These are phyloP conservation scores for Salix koriyanagi DNA, from an alignment of 345 rosid species.

Conservation along the genomic window DNA sequence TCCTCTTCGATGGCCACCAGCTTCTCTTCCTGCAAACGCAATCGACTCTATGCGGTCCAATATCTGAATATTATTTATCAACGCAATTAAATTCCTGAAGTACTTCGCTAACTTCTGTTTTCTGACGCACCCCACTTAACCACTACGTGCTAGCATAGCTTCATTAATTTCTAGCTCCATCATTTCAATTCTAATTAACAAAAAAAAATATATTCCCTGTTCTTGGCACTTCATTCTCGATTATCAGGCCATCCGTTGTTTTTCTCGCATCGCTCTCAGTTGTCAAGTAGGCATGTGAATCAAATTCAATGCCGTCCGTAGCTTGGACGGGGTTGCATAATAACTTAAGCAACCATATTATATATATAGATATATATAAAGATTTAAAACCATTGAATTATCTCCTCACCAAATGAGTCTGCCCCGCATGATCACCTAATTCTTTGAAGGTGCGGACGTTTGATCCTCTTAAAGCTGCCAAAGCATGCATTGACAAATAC, in stretches of 20 bases:
- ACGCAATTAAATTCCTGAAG: no score
- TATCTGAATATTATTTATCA: no score
- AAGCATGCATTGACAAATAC: background rate
- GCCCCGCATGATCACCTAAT: background rate
- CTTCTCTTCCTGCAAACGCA: no score
- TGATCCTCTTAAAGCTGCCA: background rate
- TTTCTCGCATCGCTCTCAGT: background rate
- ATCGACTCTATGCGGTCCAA: no score
- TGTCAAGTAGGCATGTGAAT: background rate
- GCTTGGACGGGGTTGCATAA: background rate
- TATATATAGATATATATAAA: no score
- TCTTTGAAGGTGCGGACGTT: background rate
- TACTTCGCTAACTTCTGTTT: no score
- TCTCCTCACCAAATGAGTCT: background rate
- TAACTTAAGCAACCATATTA: background rate
- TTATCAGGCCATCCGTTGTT: background rate
- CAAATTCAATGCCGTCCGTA: background rate
- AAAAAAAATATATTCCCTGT: background rate
- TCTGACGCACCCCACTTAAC: no score
- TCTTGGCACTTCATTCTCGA: background rate
- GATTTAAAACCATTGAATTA: background rate
- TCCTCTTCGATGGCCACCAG: no score
- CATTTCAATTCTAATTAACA: background rate
- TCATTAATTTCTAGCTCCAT: background rate
- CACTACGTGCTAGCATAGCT: no score